Conservation (phyloP, 805 yeast genomes). For the Kazachstania kunashirensis region DNA sequence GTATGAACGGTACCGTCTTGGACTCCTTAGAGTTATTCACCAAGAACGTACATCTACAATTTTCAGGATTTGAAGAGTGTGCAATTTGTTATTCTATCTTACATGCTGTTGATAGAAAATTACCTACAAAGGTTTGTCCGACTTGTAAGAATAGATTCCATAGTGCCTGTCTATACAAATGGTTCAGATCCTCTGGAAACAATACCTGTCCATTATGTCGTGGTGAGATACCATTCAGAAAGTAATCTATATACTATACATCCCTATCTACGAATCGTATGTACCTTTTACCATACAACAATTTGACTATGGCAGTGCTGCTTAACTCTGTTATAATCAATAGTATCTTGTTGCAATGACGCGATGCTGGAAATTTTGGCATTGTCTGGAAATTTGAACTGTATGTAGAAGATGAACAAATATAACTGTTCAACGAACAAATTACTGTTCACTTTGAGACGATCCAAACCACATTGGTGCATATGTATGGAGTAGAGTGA, state of each 20-base stretch:
- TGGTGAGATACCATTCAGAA: conserved; percentile 28
- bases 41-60: conserved; percentile 70
- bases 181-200: conserved; percentile 92
- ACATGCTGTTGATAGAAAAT: conserved; percentile 75
- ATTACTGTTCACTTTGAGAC: too few relatives aligned
- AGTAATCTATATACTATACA: conserved; percentile 7
- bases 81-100: conserved; percentile 91
- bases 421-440: too few relatives aligned
- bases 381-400: too few relatives aligned
- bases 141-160: conserved; percentile 93
- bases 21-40: conserved; percentile 34
- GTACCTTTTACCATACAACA: too few relatives aligned
- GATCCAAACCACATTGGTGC: too few relatives aligned
- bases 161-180: conserved; percentile 88
- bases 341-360: too few relatives aligned
- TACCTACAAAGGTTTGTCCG: conserved; percentile 80
- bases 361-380: too few relatives aligned
- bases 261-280: too few relatives aligned
- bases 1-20: conserved; percentile 56
- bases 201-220: conserved; percentile 95
- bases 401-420: background rate
- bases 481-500: too few relatives aligned
- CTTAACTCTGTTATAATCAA: too few relatives aligned
- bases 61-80: conserved; percentile 93
- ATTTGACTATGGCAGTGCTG: too few relatives aligned